phyloP scores from a whole-genome alignment of 2,329 filamentous ascomycete species.

The Alternaria tenuissima region DNA sequence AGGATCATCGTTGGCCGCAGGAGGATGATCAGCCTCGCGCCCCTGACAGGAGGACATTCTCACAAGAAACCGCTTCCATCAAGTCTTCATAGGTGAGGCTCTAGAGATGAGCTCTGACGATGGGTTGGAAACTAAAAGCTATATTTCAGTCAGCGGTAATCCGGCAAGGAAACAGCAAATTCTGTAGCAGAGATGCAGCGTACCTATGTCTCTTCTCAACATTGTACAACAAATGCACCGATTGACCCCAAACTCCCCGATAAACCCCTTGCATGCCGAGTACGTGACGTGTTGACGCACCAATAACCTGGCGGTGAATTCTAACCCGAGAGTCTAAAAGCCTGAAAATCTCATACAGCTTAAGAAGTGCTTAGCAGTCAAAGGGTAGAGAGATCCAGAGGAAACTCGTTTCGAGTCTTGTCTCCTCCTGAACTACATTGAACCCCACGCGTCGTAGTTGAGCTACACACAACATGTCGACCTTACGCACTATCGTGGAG shows the following conservation, averaged over 20 bases:
- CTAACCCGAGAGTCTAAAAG: neutral
- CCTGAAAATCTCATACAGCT: neutral
- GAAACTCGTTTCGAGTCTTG: neutral
- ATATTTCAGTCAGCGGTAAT: neutral
- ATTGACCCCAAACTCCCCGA: slow-evolving; percentile 11
- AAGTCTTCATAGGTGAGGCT: neutral
- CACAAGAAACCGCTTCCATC: neutral
- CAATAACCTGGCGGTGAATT: neutral
- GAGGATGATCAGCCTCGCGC: neutral
- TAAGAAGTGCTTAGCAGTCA: slow-evolving; percentile 3
- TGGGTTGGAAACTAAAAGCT: neutral
- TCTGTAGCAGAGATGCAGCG: neutral
- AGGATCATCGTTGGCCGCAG: neutral
- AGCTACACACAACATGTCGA: slow-evolving; percentile 4
- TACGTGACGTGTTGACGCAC: neutral
- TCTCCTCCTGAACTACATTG: neutral
- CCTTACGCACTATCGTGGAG: slow-evolving; percentile 6
- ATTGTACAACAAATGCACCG: slow-evolving; percentile 3
- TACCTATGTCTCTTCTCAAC: neutral
- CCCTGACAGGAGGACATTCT: neutral
- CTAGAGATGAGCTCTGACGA: neutral
- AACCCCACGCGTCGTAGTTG: neutral
- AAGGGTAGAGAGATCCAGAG: neutral
- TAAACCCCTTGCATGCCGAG: neutral
- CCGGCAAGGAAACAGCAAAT: neutral